Evolutionary conservation across 176 grass and related monocot genomes (phyloP).

Genomic region (Rhynchospora breviuscula): DNA sequence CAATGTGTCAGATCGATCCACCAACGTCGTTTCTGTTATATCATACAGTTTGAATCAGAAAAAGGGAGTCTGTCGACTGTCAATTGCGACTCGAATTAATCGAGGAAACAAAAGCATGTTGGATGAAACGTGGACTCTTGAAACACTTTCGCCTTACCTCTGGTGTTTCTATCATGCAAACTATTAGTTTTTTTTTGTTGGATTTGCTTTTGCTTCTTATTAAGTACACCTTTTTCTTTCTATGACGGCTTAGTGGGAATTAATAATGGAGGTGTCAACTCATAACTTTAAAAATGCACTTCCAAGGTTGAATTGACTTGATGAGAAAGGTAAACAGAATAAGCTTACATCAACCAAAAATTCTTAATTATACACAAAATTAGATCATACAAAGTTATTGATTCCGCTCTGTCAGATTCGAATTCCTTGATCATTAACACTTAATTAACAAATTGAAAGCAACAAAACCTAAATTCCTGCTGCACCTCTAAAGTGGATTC

Average conservation of each 20-base stretch:
- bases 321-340: background rate
- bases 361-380: background rate
- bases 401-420: background rate
- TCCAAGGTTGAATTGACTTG: background rate
- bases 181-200: background rate
- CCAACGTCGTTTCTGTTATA: too few relatives aligned
- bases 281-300: background rate
- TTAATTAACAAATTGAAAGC: background rate
- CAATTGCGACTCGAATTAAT: too few relatives aligned
- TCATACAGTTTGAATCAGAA: too few relatives aligned
- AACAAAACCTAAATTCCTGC: background rate
- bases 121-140: background rate
- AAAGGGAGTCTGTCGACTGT: too few relatives aligned
- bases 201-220: background rate
- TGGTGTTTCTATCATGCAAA: constrained; percentile 25
- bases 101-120: background rate
- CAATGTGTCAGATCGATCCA: too few relatives aligned
- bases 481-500: background rate
- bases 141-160: background rate
- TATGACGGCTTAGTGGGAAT: constrained; percentile 15
- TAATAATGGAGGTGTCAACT: constrained; percentile 19
- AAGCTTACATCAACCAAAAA: background rate
- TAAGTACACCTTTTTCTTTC: background rate
- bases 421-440: background rate
- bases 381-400: background rate